Conservation (phyloP, 768 basidiomycete species). For the Hygrophoropsis aurantiaca region DNA sequence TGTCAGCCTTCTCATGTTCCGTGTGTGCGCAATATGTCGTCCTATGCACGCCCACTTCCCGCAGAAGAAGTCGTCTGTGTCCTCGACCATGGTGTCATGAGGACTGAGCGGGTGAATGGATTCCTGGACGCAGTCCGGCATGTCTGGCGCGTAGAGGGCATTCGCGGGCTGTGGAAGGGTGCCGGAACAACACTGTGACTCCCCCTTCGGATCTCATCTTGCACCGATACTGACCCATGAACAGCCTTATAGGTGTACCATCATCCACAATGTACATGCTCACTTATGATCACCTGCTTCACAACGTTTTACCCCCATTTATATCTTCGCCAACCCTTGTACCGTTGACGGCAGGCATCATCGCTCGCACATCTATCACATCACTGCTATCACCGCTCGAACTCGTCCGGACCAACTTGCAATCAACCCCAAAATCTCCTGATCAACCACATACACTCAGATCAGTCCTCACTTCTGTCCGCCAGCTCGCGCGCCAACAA, state of each 20-base stretch:
- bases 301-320: slow-evolving; percentile 58
- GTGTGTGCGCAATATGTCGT: slow-evolving; percentile 80
- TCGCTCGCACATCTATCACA: slow-evolving; percentile 79
- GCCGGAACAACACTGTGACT: slow-evolving; percentile 86
- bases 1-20: slow-evolving; percentile 58
- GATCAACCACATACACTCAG: slow-evolving; percentile 73
- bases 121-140: slow-evolving; percentile 83
- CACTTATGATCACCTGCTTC: slow-evolving; percentile 86
- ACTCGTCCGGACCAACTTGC: slow-evolving; percentile 89
- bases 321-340: slow-evolving; percentile 51
- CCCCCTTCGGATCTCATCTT: neutral
- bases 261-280: slow-evolving; percentile 93
- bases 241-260: slow-evolving; percentile 86
- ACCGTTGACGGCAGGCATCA: slow-evolving; percentile 80
- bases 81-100: slow-evolving; percentile 72
- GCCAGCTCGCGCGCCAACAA: slow-evolving; percentile 53
- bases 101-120: slow-evolving; percentile 74
- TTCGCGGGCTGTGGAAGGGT: slow-evolving; percentile 92
- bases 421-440: slow-evolving; percentile 77
- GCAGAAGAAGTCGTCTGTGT: slow-evolving; percentile 73
- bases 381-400: slow-evolving; percentile 86
- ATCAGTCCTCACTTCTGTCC: slow-evolving; percentile 68
- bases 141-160: slow-evolving; percentile 79
- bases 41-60: slow-evolving; percentile 55
- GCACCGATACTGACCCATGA: slow-evolving; percentile 9